Percentiles rank a stretch among this genome's conserved stretches.
Conservation (phyloP, 306 rosid species). For the Malus orientalis region DNA sequence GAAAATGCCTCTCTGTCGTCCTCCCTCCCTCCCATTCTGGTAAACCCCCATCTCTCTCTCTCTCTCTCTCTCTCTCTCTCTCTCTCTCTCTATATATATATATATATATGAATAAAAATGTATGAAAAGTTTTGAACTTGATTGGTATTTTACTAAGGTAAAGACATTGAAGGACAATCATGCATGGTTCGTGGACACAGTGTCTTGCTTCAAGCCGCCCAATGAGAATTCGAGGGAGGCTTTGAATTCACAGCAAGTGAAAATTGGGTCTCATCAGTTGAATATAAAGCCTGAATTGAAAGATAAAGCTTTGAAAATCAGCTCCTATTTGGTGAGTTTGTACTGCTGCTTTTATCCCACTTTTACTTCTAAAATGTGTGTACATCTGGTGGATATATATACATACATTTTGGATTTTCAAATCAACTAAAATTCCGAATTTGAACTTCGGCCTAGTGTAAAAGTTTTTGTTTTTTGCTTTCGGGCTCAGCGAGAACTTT, state of each 20-base stretch:
- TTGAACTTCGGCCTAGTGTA: too few relatives aligned
- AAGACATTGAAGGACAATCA: constrained; percentile 71
- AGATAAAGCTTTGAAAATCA: constrained; percentile 61
- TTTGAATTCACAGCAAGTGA: constrained; percentile 50
- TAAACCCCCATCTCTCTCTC: constrained; percentile 2
- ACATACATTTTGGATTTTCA: neutral
- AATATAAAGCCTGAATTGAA: constrained; percentile 56
- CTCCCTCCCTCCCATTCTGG: constrained; percentile 61
- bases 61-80: constrained; percentile 32
- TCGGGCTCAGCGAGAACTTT: neutral
- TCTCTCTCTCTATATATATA: too few relatives aligned
- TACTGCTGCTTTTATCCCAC: neutral
- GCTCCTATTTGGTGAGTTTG: constrained; percentile 61
- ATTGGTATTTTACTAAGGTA: constrained; percentile 31
- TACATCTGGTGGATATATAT: neutral
- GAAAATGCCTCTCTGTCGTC: constrained; percentile 60
- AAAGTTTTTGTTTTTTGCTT: neutral
- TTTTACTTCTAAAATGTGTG: neutral
- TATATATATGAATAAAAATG: neutral
- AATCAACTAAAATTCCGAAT: neutral
- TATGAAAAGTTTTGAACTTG: neutral
- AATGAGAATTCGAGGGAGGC: constrained; percentile 65
- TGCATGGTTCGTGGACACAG: constrained; percentile 59
- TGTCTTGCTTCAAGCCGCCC: constrained; percentile 58
- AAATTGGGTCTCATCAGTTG: constrained; percentile 57